Percentiles rank a stretch among this genome's conserved stretches.
Evolutionary conservation across 208 protist genomes (phyloP).

Genomic region (Crithidia brevicula): DNA sequence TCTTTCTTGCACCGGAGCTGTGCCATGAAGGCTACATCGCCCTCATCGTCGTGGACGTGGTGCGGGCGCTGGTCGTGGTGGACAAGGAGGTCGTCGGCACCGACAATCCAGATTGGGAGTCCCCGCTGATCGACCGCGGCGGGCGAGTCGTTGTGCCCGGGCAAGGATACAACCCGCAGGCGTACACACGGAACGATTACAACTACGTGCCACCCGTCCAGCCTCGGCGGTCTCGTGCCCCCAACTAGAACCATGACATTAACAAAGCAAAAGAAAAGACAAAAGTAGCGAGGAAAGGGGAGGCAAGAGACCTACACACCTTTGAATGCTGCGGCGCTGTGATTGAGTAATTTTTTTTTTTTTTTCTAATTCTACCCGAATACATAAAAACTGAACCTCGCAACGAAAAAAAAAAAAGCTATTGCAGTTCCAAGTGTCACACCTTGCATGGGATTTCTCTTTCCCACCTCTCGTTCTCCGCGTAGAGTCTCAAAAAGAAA

Average conservation of each 20-base stretch:
- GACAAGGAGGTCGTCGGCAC: constrained; percentile 49
- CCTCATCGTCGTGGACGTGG: constrained; percentile 66
- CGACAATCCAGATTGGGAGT: constrained; percentile 49
- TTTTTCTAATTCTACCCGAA: no score
- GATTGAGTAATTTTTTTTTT: no score
- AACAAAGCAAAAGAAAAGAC: neutral
- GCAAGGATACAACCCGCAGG: constrained; percentile 53
- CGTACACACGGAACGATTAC: constrained; percentile 41
- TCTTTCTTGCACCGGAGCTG: constrained; percentile 76
- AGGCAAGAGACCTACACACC: no score
- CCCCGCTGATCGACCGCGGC: constrained; percentile 31
- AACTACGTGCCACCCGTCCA: constrained; percentile 26
- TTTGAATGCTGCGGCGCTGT: no score
- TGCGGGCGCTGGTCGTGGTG: constrained; percentile 74
- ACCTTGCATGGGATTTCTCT: no score
- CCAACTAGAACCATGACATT: constrained; percentile 2
- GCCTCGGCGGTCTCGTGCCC: constrained; percentile 10
- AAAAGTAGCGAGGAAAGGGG: no score
- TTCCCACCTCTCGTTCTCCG: no score
- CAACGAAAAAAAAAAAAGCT: no score
- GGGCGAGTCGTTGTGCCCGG: constrained; percentile 42
- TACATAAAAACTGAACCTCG: no score
- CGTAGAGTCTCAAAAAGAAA: no score
- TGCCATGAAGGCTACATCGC: constrained; percentile 56
- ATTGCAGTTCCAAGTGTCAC: no score